These are phyloP conservation scores for Lecanicillium sp. DNA, from an alignment of 2,329 filamentous ascomycete genomes.

Conservation along the genomic window DNA sequence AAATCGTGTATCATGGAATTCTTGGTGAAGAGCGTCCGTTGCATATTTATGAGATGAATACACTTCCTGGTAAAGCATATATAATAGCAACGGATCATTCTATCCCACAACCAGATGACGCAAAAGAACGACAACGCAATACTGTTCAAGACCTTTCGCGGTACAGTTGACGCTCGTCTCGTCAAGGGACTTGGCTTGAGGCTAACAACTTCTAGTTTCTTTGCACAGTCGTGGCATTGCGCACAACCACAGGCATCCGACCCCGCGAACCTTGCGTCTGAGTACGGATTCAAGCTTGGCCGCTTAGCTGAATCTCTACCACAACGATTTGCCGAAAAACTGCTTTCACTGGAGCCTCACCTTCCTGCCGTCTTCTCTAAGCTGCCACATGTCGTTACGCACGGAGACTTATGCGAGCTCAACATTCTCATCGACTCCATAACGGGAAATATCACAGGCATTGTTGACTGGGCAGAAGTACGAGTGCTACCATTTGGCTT, in stretches of 20 bases:
- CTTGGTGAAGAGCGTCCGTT: conserved; percentile 9
- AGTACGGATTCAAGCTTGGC: conserved; percentile 8
- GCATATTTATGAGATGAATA: conserved; percentile 12
- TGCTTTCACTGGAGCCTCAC: conserved; percentile 1
- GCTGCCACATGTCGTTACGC: conserved; percentile 14
- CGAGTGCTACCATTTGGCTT: conserved; percentile 20
- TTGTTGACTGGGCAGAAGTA: conserved; percentile 23
- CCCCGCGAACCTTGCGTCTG: background rate
- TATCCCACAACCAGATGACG: conserved; percentile 2
- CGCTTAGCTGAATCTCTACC: conserved; percentile 8
- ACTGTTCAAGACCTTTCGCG: conserved; percentile 8
- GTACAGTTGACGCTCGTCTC: background rate
- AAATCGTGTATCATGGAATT: conserved; percentile 7
- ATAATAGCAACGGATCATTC: conserved; percentile 6
- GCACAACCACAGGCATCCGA: background rate
- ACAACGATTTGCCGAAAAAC: conserved; percentile 5
- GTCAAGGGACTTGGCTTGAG: background rate
- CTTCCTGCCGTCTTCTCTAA: conserved; percentile 11
- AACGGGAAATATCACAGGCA: conserved; percentile 19
- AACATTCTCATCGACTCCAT: conserved; percentile 19
- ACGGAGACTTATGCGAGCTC: conserved; percentile 19
- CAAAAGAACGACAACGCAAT: conserved; percentile 5
- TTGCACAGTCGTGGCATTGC: conserved; percentile 12
- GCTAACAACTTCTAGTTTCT: conserved; percentile 10
- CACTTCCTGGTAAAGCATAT: conserved; percentile 10